Evolutionary conservation across 306 rosid species (phyloP).

Genomic region (Vigna mungo): DNA sequence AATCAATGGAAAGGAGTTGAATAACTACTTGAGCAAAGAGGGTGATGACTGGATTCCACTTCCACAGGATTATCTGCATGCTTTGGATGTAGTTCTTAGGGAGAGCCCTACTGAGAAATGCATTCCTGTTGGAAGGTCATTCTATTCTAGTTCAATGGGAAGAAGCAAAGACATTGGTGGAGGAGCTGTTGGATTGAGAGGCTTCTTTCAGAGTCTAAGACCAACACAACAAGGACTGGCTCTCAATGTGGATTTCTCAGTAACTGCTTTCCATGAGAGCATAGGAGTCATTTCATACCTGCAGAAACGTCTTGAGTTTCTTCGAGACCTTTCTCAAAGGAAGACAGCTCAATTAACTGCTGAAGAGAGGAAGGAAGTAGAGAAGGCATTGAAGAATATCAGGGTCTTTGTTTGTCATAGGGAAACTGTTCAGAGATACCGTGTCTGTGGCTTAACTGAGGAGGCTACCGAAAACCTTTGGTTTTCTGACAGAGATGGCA

Average conservation of each 20-base stretch:
- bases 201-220: slow-evolving; percentile 97
- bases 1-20: slow-evolving; percentile 75
- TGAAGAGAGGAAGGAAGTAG: slow-evolving; percentile 88
- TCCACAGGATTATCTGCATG: slow-evolving; percentile 98
- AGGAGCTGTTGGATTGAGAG: slow-evolving; percentile 94
- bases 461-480: slow-evolving; percentile 91
- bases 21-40: slow-evolving; percentile 74
- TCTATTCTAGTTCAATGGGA: slow-evolving; percentile 83
- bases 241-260: slow-evolving; percentile 91
- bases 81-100: slow-evolving; percentile 91
- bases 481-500: slow-evolving; percentile 90
- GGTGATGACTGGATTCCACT: slow-evolving; percentile 88
- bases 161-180: slow-evolving; percentile 91
- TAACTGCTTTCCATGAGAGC: slow-evolving; percentile 95
- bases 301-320: slow-evolving; percentile 91
- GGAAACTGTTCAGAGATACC: slow-evolving; percentile 91
- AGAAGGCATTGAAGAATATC: slow-evolving; percentile 84
- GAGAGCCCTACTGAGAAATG: slow-evolving; percentile 89
- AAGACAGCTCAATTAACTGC: slow-evolving; percentile 62
- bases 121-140: slow-evolving; percentile 81
- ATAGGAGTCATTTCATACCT: slow-evolving; percentile 85
- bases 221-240: slow-evolving; percentile 98
- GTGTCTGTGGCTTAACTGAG: slow-evolving; percentile 87
- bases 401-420: slow-evolving; percentile 96
- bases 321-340: slow-evolving; percentile 79